Conservation (phyloP, 2,329 filamentous ascomycete genomes). For the Periconia sp. region DNA sequence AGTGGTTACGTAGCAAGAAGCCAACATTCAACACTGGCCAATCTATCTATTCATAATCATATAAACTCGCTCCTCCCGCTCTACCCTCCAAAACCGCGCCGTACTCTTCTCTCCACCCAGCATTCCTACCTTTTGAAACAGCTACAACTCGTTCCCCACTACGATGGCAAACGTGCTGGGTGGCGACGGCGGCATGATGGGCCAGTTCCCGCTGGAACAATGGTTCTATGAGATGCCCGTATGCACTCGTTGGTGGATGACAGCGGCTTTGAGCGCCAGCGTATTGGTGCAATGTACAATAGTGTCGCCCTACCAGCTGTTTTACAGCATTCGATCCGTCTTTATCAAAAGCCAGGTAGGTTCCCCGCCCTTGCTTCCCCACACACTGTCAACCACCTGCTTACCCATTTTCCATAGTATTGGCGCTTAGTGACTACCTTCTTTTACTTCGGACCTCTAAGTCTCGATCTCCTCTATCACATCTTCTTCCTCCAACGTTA, state of each 20-base stretch:
- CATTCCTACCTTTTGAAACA: not conserved
- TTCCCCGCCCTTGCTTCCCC: conserved; percentile 4
- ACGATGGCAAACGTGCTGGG: conserved; percentile 51
- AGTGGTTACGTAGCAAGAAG: conserved; percentile 34
- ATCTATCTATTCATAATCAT: not conserved
- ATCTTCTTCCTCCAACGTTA: conserved; percentile 98
- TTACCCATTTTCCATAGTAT: conserved; percentile 61
- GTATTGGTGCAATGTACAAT: conserved; percentile 91
- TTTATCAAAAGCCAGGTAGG: conserved; percentile 88
- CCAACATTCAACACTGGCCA: not conserved
- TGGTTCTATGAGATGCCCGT: conserved; percentile 99
- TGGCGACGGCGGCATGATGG: conserved; percentile 46
- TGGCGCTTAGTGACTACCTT: conserved; percentile 97
- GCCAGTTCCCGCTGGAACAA: conserved; percentile 80
- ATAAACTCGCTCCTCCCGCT: not conserved
- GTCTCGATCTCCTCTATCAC: conserved; percentile 92
- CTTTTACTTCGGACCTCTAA: conserved; percentile 94
- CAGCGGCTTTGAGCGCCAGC: conserved; percentile 83
- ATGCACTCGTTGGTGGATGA: conserved; percentile 96
- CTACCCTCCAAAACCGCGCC: not conserved
- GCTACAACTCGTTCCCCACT: not conserved
- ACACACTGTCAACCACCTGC: not conserved
- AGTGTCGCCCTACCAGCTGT: conserved; percentile 90
- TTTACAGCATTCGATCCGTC: conserved; percentile 92
- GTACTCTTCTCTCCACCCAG: not conserved